Evolutionary conservation across 768 basidiomycete species (phyloP), one percentile per base, ranked within the genome.

Genomic region (Cystobasidium tubakii): DNA sequence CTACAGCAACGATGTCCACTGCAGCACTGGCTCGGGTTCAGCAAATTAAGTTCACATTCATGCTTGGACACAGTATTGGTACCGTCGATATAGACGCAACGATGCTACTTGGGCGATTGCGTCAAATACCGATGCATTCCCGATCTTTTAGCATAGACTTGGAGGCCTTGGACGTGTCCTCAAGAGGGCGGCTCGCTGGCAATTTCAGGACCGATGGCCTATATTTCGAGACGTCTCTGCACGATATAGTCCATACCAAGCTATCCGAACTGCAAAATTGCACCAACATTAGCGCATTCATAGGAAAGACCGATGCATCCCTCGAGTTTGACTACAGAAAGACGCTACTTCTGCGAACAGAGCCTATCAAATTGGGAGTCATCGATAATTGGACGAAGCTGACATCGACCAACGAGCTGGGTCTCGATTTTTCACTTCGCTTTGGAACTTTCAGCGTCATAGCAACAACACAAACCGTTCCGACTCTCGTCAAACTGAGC

Each of bases 11-110:
- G 83, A 12, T 92, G 63, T 86, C 84, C 1, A 90, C 87, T 7
- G 82, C 85, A 0, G 80, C 91, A 29, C 83, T 93, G 17, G 77
- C 92, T 67, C 88, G 89, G 39, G 83, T 93, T 60, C 87, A 91
- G 25, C 85, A 85, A 62, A 86, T 93, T 67, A 85, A 86, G 36
- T 82, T 96, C 44, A 86, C 88, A 62, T 85, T 90, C 6, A 90
- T 96, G 79, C 86, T 97, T 31, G 91, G 91, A 9, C 89, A 90
- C 78, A 89, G 90, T 0, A 93, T 97, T 77, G 88, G 88, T 71
- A 84, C 84, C 33, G 83, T 90, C 62, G 86, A 85, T 33, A 82
- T 96, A 31, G 84, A 88, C 6, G 63, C 63, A 73, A 82, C 94
- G 67, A 82, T 84, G 27, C 84, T 89, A 63, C 84, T 87, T 10